phyloP scores from a whole-genome alignment of 768 basidiomycete genomes.

The Xerocomellus amylosporus region DNA sequence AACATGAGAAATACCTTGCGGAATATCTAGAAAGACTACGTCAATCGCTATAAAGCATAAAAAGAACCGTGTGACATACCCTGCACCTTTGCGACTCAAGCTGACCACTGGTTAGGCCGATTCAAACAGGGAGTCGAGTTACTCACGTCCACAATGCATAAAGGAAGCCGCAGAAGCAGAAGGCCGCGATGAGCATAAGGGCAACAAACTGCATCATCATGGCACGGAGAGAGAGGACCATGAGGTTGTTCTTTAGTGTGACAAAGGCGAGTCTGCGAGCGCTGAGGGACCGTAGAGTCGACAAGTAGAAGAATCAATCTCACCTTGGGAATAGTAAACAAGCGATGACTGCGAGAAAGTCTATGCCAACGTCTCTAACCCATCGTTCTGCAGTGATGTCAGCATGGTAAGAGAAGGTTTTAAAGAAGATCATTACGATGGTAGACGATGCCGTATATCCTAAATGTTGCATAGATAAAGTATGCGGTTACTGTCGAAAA shows the following conservation, averaged over 20 bases:
- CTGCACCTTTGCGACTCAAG: conserved; percentile 57
- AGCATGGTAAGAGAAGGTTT: neutral
- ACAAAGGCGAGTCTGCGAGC: conserved; percentile 83
- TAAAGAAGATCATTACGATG: conserved; percentile 41
- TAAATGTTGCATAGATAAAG: conserved; percentile 68
- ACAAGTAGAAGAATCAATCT: conserved; percentile 5
- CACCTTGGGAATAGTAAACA: conserved; percentile 88
- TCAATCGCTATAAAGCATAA: neutral
- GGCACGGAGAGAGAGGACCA: conserved; percentile 80
- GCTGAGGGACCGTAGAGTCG: neutral
- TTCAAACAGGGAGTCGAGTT: neutral
- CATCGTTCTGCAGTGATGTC: conserved; percentile 45
- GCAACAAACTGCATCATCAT: conserved; percentile 89
- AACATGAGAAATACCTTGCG: conserved; percentile 32
- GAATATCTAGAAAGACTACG: conserved; percentile 28
- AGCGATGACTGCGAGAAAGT: conserved; percentile 85
- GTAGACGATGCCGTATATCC: conserved; percentile 71
- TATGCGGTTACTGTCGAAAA: conserved; percentile 69
- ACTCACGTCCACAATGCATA: conserved; percentile 94
- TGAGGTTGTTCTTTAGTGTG: conserved; percentile 74
- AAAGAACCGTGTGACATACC: conserved; percentile 36
- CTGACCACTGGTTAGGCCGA: conserved; percentile 35
- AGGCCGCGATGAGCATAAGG: conserved; percentile 82
- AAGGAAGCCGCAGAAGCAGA: conserved; percentile 89
- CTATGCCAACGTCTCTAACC: conserved; percentile 71